Base-by-base conservation (phyloP, 2,329 filamentous ascomycete genomes). In the Ophiostoma tasmaniense region DNA sequence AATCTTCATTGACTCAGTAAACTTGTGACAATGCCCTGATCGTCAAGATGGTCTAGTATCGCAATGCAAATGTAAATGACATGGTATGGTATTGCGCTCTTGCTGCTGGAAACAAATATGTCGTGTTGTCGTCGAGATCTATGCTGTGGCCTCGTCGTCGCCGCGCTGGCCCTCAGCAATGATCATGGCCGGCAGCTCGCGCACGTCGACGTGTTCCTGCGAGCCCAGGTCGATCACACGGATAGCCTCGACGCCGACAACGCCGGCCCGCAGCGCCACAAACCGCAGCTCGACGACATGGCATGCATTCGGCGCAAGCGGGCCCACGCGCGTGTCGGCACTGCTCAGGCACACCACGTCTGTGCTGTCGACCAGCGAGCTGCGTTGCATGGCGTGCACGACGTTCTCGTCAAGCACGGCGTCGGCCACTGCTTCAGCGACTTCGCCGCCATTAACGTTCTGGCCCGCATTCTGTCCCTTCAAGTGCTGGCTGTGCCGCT, bases 141-240 rank as follows among this genome's bases (percentile, higher is more conserved):
- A 61, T 30, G 25, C 55, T 25, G 11, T 6, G 6, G 30, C 17
- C 33, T 71, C 39, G 67, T 66, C 33, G 69, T 72, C 70, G 69
- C 25, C 72, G 70, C 69, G 81, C 62, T n/a, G 35, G 17, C 71
- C 66, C 64, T 71, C 69, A 25, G 64, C 78, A 20, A 89, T 83
- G 67, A 92, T 78, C 73, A 92, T 86, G 62, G 85, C 87, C 0
- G 91, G 91, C 72, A 95, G 76, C 71, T 94, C 89, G 71, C 86
- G 84, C 68, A 93, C 87, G 77, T 94, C 90, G 3, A 91, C 88
- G 75, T 90, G 89, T 79, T 93, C 90, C 74, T 91, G 88, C 42
- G 86, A 90, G 28, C 82, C 85, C 70, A 94, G 76, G 76, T 95
- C 91, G 3, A 93, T 82, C 1, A 94, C 85, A 66, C 90, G 82